These are phyloP conservation scores for Oryza meyeriana DNA, from an alignment of 176 grass and related monocot genomes.

Conservation along the genomic window DNA sequence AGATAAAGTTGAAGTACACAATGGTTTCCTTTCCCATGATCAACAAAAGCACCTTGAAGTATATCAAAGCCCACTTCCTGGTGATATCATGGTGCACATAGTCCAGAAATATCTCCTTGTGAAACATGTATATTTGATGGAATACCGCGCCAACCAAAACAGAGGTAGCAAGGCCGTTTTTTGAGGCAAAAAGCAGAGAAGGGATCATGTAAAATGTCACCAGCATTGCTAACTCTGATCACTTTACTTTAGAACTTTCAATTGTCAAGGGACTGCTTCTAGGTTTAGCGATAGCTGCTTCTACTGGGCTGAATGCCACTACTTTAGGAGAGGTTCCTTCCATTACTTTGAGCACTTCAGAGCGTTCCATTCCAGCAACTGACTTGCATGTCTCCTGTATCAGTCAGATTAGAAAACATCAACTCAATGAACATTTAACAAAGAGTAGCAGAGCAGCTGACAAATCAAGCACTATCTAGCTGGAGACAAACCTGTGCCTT, in stretches of 20 bases:
- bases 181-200: slow-evolving; percentile 60
- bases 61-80: slow-evolving; percentile 83
- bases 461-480: slow-evolving; percentile 6
- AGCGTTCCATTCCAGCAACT: slow-evolving; percentile 21
- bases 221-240: slow-evolving; percentile 53
- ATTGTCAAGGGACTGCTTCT: slow-evolving; percentile 59
- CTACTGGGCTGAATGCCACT: slow-evolving; percentile 69
- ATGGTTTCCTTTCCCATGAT: slow-evolving; percentile 87
- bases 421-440: slow-evolving; percentile 6
- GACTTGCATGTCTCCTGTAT: slow-evolving; percentile 36
- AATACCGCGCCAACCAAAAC: slow-evolving; percentile 55
- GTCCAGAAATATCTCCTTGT: slow-evolving; percentile 97
- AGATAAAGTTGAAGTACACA: slow-evolving; percentile 63
- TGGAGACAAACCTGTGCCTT: slow-evolving; percentile 37
- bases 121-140: slow-evolving; percentile 85
- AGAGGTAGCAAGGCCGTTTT: slow-evolving; percentile 54
- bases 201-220: slow-evolving; percentile 76
- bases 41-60: slow-evolving; percentile 76
- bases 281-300: slow-evolving; percentile 47
- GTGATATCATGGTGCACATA: slow-evolving; percentile 88
- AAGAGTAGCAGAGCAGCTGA: slow-evolving; percentile 15
- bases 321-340: slow-evolving; percentile 45
- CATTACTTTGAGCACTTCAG: slow-evolving; percentile 24
- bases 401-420: slow-evolving; percentile 29
- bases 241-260: slow-evolving; percentile 74